Conservation (phyloP, 257 asterid genomes). For the Primulina tabacum region DNA sequence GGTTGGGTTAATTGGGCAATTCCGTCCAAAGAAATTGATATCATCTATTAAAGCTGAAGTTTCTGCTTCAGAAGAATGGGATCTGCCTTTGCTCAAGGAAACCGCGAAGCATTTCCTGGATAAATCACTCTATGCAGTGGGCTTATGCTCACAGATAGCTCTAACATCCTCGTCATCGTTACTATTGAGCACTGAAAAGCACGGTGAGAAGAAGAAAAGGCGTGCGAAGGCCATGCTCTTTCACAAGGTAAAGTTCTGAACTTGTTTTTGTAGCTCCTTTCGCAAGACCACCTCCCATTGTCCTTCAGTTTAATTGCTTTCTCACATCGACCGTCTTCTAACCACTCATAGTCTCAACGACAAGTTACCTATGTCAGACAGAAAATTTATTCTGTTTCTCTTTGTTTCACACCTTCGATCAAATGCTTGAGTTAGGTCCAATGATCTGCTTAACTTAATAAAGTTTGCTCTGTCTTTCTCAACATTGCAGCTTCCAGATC, state of each 20-base stretch:
- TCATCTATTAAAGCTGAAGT: slow-evolving; percentile 64
- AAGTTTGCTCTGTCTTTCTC: slow-evolving; percentile 15
- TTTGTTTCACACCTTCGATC: neutral
- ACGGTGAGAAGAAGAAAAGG: slow-evolving; percentile 56
- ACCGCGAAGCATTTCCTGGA: slow-evolving; percentile 63
- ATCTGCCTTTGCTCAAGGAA: slow-evolving; percentile 52
- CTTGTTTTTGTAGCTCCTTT: slow-evolving; percentile 8
- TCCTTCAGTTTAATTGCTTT: neutral
- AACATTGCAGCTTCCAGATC: slow-evolving; percentile 63
- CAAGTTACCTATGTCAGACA: neutral
- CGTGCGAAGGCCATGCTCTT: slow-evolving; percentile 57
- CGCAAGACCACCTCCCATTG: neutral
- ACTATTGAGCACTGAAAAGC: slow-evolving; percentile 60
- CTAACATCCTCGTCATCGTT: slow-evolving; percentile 58
- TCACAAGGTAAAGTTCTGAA: slow-evolving; percentile 55
- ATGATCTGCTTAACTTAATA: slow-evolving; percentile 11
- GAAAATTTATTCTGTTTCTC: neutral
- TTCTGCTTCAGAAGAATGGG: slow-evolving; percentile 66
- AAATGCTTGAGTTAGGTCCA: slow-evolving; percentile 15
- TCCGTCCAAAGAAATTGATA: slow-evolving; percentile 82
- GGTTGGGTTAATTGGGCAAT: slow-evolving; percentile 69
- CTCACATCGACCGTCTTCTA: neutral
- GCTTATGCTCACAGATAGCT: slow-evolving; percentile 61
- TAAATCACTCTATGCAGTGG: slow-evolving; percentile 71
- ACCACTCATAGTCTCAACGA: neutral